phyloP scores from a whole-genome alignment of 257 asterid genomes.

The Penstemon newberryi region DNA sequence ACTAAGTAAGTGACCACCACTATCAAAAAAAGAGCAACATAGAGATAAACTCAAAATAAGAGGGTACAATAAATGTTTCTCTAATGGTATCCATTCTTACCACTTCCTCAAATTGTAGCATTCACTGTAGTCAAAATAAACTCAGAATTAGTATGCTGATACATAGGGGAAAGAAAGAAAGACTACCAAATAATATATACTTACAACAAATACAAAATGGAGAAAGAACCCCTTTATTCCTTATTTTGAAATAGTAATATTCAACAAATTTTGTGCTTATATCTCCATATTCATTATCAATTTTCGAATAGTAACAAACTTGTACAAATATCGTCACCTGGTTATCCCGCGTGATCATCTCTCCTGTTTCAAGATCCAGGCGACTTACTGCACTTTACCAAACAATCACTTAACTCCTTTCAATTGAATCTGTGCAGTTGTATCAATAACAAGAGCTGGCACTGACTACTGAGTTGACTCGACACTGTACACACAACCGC shows the following conservation, averaged over 20 bases:
- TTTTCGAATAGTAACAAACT: constrained; percentile 33
- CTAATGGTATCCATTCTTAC: constrained; percentile 24
- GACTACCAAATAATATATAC: not conserved
- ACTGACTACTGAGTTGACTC: constrained; percentile 36
- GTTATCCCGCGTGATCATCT: constrained; percentile 30
- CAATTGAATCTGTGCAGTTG: constrained; percentile 11
- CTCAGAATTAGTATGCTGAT: constrained; percentile 2
- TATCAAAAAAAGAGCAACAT: not conserved
- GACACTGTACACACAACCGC: constrained; percentile 42
- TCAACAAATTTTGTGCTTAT: constrained; percentile 31
- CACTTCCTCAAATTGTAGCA: constrained; percentile 26
- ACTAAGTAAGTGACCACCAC: not conserved
- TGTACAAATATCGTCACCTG: constrained; percentile 49
- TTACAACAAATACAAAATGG: not conserved
- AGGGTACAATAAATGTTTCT: not conserved
- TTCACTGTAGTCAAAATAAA: constrained; percentile 29
- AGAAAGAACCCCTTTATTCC: constrained; percentile 27
- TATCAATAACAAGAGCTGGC: constrained; percentile 33
- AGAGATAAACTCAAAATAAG: constrained; percentile 8
- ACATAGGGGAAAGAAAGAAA: not conserved
- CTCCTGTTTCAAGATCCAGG: constrained; percentile 21
- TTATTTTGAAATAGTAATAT: constrained; percentile 37
- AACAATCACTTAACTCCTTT: constrained; percentile 23
- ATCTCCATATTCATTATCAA: constrained; percentile 36
- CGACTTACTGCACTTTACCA: constrained; percentile 11